Conservation (phyloP, 768 basidiomycete genomes). For the Boletus patriciae region DNA sequence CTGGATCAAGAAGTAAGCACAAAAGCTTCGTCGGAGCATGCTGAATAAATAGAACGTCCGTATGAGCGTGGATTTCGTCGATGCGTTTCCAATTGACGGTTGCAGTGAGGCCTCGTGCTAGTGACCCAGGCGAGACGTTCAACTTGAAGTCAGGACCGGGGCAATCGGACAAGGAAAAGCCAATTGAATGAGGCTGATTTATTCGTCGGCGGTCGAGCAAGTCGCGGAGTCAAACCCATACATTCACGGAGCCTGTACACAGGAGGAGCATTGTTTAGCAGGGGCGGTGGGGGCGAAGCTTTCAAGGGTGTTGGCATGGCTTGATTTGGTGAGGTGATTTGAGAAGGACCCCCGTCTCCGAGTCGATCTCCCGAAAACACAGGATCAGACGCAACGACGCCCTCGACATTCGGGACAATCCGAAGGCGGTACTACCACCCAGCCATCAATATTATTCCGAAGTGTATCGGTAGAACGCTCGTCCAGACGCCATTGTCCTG, state of each 20-base stretch:
- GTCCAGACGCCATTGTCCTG: not conserved
- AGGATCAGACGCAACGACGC: not conserved
- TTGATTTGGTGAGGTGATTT: not conserved
- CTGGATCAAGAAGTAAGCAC: not conserved
- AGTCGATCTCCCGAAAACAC: not conserved
- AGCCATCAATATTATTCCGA: not conserved
- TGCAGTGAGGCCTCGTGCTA: not conserved
- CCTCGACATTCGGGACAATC: not conserved
- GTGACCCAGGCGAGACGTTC: not conserved
- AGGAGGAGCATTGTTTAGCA: not conserved
- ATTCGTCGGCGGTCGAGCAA: not conserved
- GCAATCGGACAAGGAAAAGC: not conserved
- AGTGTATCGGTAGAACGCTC: not conserved
- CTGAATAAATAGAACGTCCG: constrained; percentile 4
- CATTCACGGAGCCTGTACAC: not conserved
- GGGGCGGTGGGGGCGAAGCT: not conserved
- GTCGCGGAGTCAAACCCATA: not conserved
- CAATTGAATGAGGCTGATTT: not conserved
- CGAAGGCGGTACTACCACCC: not conserved
- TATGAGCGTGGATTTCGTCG: constrained; percentile 13
- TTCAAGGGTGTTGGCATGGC: not conserved
- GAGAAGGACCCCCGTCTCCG: not conserved
- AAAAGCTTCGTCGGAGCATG: not conserved
- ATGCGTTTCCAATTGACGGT: not conserved
- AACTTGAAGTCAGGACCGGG: not conserved